phyloP scores from a whole-genome alignment of 192 early-diverging fungal genomes.

The Linderina pennispora region DNA sequence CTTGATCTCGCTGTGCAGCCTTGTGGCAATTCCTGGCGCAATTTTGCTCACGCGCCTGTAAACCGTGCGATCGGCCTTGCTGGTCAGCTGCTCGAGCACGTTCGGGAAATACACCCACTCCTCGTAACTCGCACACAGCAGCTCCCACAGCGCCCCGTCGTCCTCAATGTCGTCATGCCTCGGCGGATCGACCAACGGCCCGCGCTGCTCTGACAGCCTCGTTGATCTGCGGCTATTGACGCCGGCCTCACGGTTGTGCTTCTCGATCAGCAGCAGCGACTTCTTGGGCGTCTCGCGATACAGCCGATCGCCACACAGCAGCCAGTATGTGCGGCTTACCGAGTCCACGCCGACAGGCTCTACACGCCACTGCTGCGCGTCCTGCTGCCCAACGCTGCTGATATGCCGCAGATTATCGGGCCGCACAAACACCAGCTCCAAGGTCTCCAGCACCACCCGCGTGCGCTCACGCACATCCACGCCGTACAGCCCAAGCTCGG shows the following conservation, averaged over 20 bases:
- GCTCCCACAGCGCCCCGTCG: slow-evolving; percentile 34
- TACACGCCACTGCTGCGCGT: slow-evolving; percentile 4
- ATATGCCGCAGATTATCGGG: slow-evolving; percentile 12
- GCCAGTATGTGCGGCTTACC: slow-evolving; percentile 18
- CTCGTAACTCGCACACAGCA: slow-evolving; percentile 8
- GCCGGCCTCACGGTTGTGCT: background rate
- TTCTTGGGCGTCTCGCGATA: slow-evolving; percentile 16
- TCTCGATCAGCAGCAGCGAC: background rate
- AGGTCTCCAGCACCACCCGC: slow-evolving; percentile 16
- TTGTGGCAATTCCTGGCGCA: background rate
- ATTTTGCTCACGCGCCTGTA: background rate
- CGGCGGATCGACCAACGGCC: slow-evolving; percentile 13
- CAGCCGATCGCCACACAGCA: slow-evolving; percentile 18
- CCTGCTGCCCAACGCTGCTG: background rate
- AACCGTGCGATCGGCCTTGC: slow-evolving; percentile 6
- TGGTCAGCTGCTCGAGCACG: slow-evolving; percentile 5
- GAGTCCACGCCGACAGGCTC: slow-evolving; percentile 12
- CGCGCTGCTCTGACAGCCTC: slow-evolving; percentile 1
- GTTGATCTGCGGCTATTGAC: background rate
- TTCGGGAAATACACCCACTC: slow-evolving; percentile 14
- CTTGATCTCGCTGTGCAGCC: background rate
- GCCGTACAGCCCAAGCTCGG: slow-evolving; percentile 7
- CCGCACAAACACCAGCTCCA: slow-evolving; percentile 15
- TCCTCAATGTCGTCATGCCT: slow-evolving; percentile 19
- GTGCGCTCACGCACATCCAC: slow-evolving; percentile 13